Base-by-base conservation (phyloP, 2,329 filamentous ascomycete genomes). In the Mollisiaceae sp. region DNA sequence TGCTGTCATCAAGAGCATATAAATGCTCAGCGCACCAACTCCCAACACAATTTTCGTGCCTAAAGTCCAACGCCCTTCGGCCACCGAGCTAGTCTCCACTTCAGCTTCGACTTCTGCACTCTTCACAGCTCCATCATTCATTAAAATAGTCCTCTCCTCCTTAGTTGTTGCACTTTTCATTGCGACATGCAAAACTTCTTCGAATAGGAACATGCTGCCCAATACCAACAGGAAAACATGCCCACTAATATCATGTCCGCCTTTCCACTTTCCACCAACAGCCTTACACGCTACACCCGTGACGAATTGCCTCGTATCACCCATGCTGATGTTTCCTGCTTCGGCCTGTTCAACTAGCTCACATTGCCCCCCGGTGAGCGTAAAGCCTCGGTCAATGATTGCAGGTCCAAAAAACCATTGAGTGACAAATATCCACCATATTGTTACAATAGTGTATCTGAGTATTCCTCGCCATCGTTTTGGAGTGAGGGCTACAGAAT, bases 1-100 rank as follows among this genome's bases (percentile, higher is more conserved):
- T 2, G 94, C 94, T 47, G 95, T 99, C 95, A 99, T 99, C 67
- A 98, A 83, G 76, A 99, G 79, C 95, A 99, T 99, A 92, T 95
- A 98, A 82, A 89, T 86, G 75, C 90, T 92, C 75, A 97, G 74
- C 0, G 79, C 88, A 20, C 91, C 85, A 32, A 97, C 87, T 0
- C 75, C 83, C 27, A 84, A 79, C 68, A 89, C 85, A 70, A 90
- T 80, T 82, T 86, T 81, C 72, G 79, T 79, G 9, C 83, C 79
- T 59, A 85, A 70, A 2, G 83, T 80, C 64, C 86, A 77, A 43
- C 69, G 62, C 24, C 67, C 66, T 41, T 55, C n/a, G 64, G 43
- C 41, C 39, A 63, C 58, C 45, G 67, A 56, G 61, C 69, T 64
- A 52, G 59, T 65, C 9, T 54, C 65, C 1, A 41, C 20, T 15